Base-by-base conservation (phyloP, 2,329 filamentous ascomycete species). In the Colletotrichum shisoi region DNA sequence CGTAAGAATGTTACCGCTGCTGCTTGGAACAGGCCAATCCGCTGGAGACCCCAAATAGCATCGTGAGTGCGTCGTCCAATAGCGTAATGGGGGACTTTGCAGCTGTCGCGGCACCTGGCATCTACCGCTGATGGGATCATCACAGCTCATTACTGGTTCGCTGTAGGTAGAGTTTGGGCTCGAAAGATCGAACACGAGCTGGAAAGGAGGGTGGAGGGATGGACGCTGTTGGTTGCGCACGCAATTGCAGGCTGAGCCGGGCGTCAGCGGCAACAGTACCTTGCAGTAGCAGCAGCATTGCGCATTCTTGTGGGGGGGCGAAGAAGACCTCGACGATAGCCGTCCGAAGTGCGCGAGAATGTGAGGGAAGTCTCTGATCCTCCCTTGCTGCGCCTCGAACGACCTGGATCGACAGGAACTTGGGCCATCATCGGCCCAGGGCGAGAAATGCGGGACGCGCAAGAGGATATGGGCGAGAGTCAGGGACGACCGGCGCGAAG, bases 141-240 rank as follows among this genome's bases (percentile, higher is more conserved):
- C 37, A 52, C 65, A 34, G 37, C 34, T 24, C 17, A 44, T 49
- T 15, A 64, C 61, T 64, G 61, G 61, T 45, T 49, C 12, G 54
- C 19, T 61, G 42, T n/a, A 59, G 49, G 61, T 65, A 60, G 24
- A 68, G 61, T 59, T 54, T 62, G 44, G 56, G 54, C 62, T 54
- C 31, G 27, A 37, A 51, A 49, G 40, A 67, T 67, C 21, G 45
- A 67, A 68, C 62, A 68, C 66, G 66, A 68, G 66, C 44, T 61
- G 62, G 39, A 68, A 68, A 67, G 62, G 66, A 62, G 62, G 66
- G 66, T 67, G 53, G 52, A 65, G 54, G 65, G 65, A 64, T 67
- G 61, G 42, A 54, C 48, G 54, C 56, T 64, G 65, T 65, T 59
- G 65, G 65, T 17, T 51, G 65, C 54, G 27, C 42, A 67, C 65